phyloP scores from a whole-genome alignment of 2,329 filamentous ascomycete genomes.

The Leptodontidium sp. region DNA sequence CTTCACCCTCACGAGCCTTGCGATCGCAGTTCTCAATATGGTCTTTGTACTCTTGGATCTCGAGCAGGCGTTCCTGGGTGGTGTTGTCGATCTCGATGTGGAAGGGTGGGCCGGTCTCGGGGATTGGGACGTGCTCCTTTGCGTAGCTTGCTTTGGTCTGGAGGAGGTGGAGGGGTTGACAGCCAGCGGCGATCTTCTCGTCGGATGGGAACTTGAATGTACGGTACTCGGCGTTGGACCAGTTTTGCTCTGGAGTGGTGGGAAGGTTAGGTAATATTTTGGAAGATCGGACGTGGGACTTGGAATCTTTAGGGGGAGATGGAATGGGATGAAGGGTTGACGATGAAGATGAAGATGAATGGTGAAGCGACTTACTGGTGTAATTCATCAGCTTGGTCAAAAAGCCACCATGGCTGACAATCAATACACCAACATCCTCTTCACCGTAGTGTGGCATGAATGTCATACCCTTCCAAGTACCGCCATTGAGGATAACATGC shows the following conservation, averaged over 20 bases:
- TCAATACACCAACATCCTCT: constrained; percentile 25
- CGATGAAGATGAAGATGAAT: neutral
- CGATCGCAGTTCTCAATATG: neutral
- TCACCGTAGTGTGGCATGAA: neutral
- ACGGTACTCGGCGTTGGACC: constrained; percentile 8
- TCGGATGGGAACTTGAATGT: constrained; percentile 14
- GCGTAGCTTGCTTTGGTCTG: constrained; percentile 7
- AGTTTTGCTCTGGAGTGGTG: neutral
- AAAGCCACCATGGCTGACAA: constrained; percentile 29
- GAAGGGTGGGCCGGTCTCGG: neutral
- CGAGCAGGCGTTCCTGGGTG: neutral
- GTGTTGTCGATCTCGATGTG: neutral
- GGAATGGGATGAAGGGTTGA: neutral
- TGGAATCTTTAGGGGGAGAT: neutral
- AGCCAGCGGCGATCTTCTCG: neutral
- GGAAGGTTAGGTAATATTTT: neutral
- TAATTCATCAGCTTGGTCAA: constrained; percentile 17
- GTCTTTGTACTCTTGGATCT: neutral
- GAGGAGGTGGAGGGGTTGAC: neutral
- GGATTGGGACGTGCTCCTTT: neutral
- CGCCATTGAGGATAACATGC: constrained; percentile 17
- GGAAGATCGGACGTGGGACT: neutral
- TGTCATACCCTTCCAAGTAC: constrained; percentile 26
- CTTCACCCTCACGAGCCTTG: neutral
- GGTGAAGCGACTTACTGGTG: neutral